Conservation (phyloP, 1,284 basidiomycete species). For the Amylostereum chailletii region DNA sequence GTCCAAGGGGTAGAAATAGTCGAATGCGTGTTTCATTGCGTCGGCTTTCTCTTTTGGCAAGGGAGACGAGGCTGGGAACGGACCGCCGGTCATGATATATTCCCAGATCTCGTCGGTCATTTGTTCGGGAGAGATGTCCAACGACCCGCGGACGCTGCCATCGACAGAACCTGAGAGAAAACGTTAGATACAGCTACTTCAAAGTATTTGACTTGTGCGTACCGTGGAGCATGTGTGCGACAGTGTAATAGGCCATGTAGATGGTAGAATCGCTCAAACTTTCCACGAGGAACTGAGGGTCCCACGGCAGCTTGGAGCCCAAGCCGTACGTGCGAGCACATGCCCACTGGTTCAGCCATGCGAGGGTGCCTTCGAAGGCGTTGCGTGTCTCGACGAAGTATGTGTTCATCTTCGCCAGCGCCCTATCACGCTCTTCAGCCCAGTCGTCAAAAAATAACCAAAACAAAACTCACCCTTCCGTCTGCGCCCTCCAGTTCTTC, state of each 20-base stretch:
- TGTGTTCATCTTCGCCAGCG: constrained; percentile 83
- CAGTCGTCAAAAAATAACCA: not conserved
- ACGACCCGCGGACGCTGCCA: constrained; percentile 73
- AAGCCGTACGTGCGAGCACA: constrained; percentile 96
- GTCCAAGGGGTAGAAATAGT: constrained; percentile 99
- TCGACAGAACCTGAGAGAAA: constrained; percentile 53
- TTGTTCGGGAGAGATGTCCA: constrained; percentile 83
- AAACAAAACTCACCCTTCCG: constrained; percentile 59
- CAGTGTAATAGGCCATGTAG: constrained; percentile 98
- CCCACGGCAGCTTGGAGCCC: constrained; percentile 96
- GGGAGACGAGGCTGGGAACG: constrained; percentile 63
- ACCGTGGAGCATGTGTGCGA: constrained; percentile 87
- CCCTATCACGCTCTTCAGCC: constrained; percentile 30
- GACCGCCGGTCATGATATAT: constrained; percentile 77
- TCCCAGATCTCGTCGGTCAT: constrained; percentile 99
- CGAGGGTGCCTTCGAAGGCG: constrained; percentile 86
- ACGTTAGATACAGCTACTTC: constrained; percentile 8
- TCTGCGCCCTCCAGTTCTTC: constrained; percentile 75
- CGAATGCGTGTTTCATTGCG: constrained; percentile 83
- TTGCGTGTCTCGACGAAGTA: constrained; percentile 87
- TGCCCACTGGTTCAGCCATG: constrained; percentile 98
- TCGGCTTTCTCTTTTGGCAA: constrained; percentile 76
- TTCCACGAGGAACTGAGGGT: constrained; percentile 94
- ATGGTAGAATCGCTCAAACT: constrained; percentile 96
- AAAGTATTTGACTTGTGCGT: constrained; percentile 14